Conservation (phyloP, 768 basidiomycete species). For the Fomitopsis pulvina region DNA sequence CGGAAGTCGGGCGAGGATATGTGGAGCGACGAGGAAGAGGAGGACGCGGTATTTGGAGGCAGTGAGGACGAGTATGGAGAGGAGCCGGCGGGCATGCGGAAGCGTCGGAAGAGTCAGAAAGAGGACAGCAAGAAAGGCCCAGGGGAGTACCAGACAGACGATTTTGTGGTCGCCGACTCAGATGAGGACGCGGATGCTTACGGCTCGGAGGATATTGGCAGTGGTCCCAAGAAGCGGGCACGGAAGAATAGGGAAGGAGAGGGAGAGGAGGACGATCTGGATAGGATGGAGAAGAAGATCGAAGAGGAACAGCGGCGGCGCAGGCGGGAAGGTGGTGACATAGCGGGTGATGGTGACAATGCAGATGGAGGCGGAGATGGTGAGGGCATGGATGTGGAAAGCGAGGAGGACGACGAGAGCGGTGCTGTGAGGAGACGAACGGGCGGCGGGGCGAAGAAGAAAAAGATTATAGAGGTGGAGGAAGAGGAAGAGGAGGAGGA, state of each 20-base stretch:
- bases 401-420: slow-evolving; percentile 71
- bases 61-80: slow-evolving; percentile 47
- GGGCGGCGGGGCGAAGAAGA: slow-evolving; percentile 45
- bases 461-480: slow-evolving; percentile 48
- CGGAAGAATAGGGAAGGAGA: slow-evolving; percentile 22
- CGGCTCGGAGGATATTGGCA: slow-evolving; percentile 26
- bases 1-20: slow-evolving; percentile 39
- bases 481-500: slow-evolving; percentile 60
- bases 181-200: slow-evolving; percentile 50
- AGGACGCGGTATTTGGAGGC: slow-evolving; percentile 31
- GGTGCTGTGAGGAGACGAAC: slow-evolving; percentile 54
- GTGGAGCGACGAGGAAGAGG: slow-evolving; percentile 69
- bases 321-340: slow-evolving; percentile 19
- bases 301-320: slow-evolving; percentile 48
- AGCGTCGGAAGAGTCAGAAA: slow-evolving; percentile 25
- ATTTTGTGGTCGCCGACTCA: slow-evolving; percentile 78
- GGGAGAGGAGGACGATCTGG: slow-evolving; percentile 55
- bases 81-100: slow-evolving; percentile 44
- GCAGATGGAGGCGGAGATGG: slow-evolving; percentile 30
- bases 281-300: slow-evolving; percentile 66
- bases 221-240: slow-evolving; percentile 7
- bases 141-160: slow-evolving; percentile 78
- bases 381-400: slow-evolving; percentile 67
- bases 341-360: slow-evolving; percentile 25
- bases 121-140: slow-evolving; percentile 39